Evolutionary conservation across 2,329 filamentous ascomycete species (phyloP).

Genomic region (Cadophora sp.): DNA sequence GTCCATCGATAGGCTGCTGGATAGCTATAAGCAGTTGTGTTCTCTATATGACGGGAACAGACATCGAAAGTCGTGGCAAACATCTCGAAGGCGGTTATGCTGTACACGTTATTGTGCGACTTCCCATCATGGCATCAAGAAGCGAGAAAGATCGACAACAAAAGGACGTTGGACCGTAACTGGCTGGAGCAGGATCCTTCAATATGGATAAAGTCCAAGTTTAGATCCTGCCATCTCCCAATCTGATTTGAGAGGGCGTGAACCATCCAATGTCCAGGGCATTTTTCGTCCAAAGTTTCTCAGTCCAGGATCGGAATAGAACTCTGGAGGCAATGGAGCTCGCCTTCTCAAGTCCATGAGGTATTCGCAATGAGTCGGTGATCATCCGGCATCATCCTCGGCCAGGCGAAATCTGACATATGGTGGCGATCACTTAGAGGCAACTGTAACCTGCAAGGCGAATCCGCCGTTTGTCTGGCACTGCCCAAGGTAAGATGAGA

Average conservation of each 20-base stretch:
- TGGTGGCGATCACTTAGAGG: no score
- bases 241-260: neutral
- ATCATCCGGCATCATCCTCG: no score
- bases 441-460: no score
- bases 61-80: neutral
- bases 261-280: neutral
- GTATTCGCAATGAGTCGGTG: no score
- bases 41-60: neutral
- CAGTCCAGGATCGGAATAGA: neutral
- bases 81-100: neutral
- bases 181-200: neutral
- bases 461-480: no score
- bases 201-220: slow-evolving; percentile 5
- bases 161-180: neutral
- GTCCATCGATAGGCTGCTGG: neutral
- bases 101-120: neutral
- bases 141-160: neutral
- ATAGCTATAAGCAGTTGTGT: neutral
- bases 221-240: neutral
- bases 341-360: no score
- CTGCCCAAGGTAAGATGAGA: no score
- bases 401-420: no score
- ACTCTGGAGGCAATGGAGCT: neutral
- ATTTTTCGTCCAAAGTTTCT: neutral
- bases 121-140: neutral